Evolutionary conservation across 1,284 basidiomycete genomes (phyloP).

Genomic region (Melampsora abietis-canadensis): DNA sequence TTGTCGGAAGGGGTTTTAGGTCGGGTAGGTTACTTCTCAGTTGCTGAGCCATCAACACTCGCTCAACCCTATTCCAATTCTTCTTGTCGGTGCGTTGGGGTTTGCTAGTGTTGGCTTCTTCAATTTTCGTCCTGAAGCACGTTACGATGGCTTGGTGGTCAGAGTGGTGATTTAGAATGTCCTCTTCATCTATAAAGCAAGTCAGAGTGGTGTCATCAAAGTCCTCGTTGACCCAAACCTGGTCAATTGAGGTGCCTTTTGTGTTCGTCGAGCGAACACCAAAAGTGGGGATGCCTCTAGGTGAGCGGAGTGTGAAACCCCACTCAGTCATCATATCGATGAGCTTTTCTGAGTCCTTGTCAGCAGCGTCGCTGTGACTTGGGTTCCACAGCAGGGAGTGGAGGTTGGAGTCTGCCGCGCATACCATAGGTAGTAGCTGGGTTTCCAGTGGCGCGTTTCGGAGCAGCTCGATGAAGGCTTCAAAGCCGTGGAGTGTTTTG

Average conservation of each 20-base stretch:
- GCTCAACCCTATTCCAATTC: too few relatives aligned
- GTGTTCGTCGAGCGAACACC: neutral
- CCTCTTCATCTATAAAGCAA: neutral
- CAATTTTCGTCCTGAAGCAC: neutral
- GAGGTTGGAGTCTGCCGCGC: constrained; percentile 10
- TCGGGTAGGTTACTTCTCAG: neutral
- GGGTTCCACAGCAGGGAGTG: constrained; percentile 10
- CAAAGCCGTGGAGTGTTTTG: neutral
- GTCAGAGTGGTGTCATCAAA: neutral
- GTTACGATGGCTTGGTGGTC: constrained; percentile 24
- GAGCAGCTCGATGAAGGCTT: neutral
- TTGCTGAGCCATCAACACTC: neutral
- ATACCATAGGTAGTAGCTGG: neutral
- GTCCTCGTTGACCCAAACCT: constrained; percentile 7
- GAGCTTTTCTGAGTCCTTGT: neutral
- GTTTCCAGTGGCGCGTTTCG: neutral
- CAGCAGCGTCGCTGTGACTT: neutral
- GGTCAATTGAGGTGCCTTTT: neutral
- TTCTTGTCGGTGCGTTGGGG: neutral
- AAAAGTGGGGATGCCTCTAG: constrained; percentile 11
- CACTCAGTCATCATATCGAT: neutral
- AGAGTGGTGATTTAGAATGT: constrained; percentile 7
- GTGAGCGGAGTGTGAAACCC: neutral
- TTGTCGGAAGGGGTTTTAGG: neutral
- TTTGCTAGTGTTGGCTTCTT: neutral